Evolutionary conservation across 106 monocot genomes (phyloP).

Genomic region (Narthecium ossifragum): DNA sequence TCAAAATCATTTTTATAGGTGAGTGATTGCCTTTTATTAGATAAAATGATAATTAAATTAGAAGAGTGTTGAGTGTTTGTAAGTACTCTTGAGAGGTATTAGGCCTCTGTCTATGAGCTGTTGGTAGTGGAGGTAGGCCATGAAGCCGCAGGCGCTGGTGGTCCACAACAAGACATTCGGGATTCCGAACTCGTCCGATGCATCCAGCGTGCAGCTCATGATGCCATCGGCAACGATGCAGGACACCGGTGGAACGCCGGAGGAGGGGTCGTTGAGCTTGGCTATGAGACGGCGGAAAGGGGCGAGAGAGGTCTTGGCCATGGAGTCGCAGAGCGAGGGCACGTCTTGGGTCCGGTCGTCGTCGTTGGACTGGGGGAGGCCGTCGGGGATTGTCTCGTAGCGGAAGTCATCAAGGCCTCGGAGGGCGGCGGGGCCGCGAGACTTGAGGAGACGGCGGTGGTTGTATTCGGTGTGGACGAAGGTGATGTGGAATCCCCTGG

Average conservation of each 20-base stretch:
- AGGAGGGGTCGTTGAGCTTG: not conserved
- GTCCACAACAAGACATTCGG: not conserved
- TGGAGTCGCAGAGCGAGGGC: not conserved
- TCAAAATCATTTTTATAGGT: too few species aligned
- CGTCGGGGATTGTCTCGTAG: conserved; percentile 21
- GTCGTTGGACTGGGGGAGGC: conserved; percentile 3
- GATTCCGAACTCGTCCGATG: not conserved
- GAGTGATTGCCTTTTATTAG: too few species aligned
- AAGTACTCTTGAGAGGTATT: too few species aligned
- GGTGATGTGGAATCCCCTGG: conserved; percentile 20
- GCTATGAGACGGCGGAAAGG: not conserved
- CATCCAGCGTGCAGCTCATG: not conserved
- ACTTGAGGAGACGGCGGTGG: too few species aligned
- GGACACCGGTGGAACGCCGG: not conserved
- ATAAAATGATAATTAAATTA: too few species aligned
- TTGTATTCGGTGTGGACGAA: conserved; percentile 23
- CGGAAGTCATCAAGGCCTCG: conserved; percentile 13
- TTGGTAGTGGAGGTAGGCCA: not conserved
- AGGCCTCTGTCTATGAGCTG: not conserved
- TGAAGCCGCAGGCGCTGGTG: too few species aligned
- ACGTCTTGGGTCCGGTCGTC: not conserved
- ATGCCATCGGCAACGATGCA: not conserved
- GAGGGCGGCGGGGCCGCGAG: conserved; percentile 4
- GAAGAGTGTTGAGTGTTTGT: not conserved
- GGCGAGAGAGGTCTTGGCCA: not conserved